Evolutionary conservation across 371 early-diverging fungal genomes (phyloP).

Genomic region (Zopfochytrium polystomum): DNA sequence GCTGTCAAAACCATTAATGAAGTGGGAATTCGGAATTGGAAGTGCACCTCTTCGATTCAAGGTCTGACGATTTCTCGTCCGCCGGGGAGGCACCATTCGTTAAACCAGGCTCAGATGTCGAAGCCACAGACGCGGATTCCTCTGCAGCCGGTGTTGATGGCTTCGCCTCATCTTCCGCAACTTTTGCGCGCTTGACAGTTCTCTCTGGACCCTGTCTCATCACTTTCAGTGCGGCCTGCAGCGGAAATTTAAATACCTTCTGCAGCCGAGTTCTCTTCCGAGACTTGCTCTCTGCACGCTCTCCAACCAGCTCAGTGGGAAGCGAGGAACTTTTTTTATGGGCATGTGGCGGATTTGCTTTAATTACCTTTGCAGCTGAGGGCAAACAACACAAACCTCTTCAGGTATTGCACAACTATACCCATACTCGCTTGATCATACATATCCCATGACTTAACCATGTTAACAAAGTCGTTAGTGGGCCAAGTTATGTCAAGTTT

Average conservation of each 20-base stretch:
- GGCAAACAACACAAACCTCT: constrained; percentile 53
- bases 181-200: constrained; percentile 11
- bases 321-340: constrained; percentile 9
- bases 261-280: constrained; percentile 11
- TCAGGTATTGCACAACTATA: constrained; percentile 66
- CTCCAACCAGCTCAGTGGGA: constrained; percentile 15
- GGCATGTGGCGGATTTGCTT: not conserved
- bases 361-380: not conserved
- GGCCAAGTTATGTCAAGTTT: constrained; percentile 70
- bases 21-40: not conserved
- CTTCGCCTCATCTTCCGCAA: constrained; percentile 8
- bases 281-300: constrained; percentile 18
- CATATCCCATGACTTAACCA: constrained; percentile 77
- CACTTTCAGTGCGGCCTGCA: not conserved
- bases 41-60: not conserved
- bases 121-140: not conserved
- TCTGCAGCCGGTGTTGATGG: not conserved
- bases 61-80: not conserved
- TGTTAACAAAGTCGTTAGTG: constrained; percentile 71
- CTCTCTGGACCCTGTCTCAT: constrained; percentile 5
- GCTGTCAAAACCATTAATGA: not conserved
- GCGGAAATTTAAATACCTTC: constrained; percentile 2
- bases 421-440: constrained; percentile 69
- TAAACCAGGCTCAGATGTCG: not conserved
- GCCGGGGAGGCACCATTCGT: not conserved